Conservation (phyloP, 192 early-diverging fungal species). For the Coemansia sp. region DNA sequence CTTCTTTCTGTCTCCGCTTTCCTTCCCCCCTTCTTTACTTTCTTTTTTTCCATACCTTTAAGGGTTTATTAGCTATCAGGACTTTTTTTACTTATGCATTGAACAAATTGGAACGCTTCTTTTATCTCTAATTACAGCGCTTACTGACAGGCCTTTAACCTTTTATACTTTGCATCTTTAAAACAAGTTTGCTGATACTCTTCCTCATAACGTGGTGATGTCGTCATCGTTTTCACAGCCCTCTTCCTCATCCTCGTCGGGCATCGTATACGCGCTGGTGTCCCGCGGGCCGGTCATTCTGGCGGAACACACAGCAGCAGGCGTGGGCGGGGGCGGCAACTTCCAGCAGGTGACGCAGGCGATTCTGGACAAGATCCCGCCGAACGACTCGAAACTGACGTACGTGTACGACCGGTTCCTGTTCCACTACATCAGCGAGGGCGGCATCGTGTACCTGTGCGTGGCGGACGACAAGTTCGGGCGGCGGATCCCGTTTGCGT, state of each 20-base stretch:
- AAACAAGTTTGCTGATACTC: not conserved
- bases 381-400: constrained; percentile 88
- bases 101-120: not conserved
- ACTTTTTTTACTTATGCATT: constrained; percentile 11
- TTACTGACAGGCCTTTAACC: not conserved
- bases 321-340: constrained; percentile 56
- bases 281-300: constrained; percentile 76
- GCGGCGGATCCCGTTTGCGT: constrained; percentile 85
- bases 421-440: constrained; percentile 86
- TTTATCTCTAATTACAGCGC: not conserved
- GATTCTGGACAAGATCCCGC: constrained; percentile 87
- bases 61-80: no score
- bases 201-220: not conserved
- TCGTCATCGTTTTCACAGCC: constrained; percentile 1
- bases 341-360: constrained; percentile 82
- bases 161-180: not conserved
- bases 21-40: not conserved
- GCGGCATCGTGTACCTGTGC: constrained; percentile 83
- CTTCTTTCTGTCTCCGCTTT: not conserved
- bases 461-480: constrained; percentile 77
- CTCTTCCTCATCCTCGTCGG: constrained; percentile 29
- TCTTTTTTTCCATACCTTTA: not conserved
- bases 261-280: constrained; percentile 82
- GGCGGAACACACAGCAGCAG: constrained; percentile 75
- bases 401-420: constrained; percentile 93